Evolutionary conservation across 805 yeast species (phyloP).

Genomic region (Sugiyamaella chiloensis): DNA sequence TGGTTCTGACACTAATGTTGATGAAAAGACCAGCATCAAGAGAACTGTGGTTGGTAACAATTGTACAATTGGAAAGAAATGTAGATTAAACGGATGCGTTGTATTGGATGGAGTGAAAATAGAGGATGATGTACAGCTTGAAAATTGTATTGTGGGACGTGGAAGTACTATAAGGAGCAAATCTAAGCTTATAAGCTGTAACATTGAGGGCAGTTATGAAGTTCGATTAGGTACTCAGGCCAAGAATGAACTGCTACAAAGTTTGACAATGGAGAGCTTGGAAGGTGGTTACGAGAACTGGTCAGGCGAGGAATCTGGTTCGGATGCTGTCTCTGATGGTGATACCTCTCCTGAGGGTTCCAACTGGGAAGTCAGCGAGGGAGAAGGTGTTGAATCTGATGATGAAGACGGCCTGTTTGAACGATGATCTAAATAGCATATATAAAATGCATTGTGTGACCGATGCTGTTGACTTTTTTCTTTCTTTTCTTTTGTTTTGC

Average conservation of each 20-base stretch:
- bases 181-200: constrained; percentile 70
- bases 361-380: constrained; percentile 41
- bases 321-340: constrained; percentile 31
- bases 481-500: too few species aligned
- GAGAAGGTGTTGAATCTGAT: constrained; percentile 41
- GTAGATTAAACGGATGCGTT: constrained; percentile 84
- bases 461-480: too few species aligned
- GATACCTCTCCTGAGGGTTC: constrained; percentile 35
- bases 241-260: constrained; percentile 35
- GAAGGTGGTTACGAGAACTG: constrained; percentile 27
- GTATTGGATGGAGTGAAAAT: constrained; percentile 65
- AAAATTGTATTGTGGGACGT: constrained; percentile 83
- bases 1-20: constrained; percentile 63
- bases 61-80: constrained; percentile 78
- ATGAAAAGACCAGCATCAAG: constrained; percentile 83
- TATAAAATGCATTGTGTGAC: too few species aligned
- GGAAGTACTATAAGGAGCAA: constrained; percentile 61
- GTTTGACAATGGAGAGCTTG: constrained; percentile 34
- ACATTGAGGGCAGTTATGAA: constrained; percentile 74
- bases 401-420: constrained; percentile 67
- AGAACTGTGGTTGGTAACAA: constrained; percentile 74
- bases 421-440: too few species aligned
- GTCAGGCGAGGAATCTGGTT: constrained; percentile 15
- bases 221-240: constrained; percentile 42
- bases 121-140: constrained; percentile 68